Percentiles rank a stretch among this genome's conserved stretches.
Evolutionary conservation across 78 protist genomes (phyloP).

Genomic region (Polysphondylium violaceum): DNA sequence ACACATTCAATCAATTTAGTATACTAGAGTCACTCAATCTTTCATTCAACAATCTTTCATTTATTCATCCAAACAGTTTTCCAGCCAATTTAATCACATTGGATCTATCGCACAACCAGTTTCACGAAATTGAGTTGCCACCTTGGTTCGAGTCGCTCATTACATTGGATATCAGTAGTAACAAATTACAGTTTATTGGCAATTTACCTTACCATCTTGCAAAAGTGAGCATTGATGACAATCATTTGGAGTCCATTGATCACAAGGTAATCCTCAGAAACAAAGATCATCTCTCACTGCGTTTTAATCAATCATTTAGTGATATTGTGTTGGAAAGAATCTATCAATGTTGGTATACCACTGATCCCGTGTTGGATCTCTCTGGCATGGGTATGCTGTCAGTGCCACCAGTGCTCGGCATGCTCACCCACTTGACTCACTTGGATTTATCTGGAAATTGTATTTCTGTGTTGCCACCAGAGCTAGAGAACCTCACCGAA

Average conservation of each 20-base stretch:
- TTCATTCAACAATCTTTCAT: neutral
- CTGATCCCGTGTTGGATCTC: constrained; percentile 41
- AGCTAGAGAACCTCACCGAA: constrained; percentile 25
- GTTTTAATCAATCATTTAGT: constrained; percentile 39
- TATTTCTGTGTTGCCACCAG: constrained; percentile 39
- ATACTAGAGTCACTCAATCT: constrained; percentile 29
- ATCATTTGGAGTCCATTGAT: constrained; percentile 30
- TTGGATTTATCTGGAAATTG: constrained; percentile 72
- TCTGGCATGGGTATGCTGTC: constrained; percentile 47
- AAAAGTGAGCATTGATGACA: constrained; percentile 19
- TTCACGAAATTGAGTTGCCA: constrained; percentile 41
- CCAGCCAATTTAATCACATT: constrained; percentile 48
- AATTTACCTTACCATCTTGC: constrained; percentile 62
- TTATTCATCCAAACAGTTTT: constrained; percentile 12
- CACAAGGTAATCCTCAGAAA: constrained; percentile 24
- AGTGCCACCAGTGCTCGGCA: constrained; percentile 18
- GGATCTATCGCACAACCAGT: constrained; percentile 22
- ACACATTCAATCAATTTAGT: neutral
- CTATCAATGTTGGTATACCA: constrained; percentile 42
- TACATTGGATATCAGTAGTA: constrained; percentile 18
- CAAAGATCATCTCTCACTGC: constrained; percentile 20
- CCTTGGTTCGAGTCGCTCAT: constrained; percentile 29
- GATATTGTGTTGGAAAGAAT: constrained; percentile 51
- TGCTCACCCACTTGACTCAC: constrained; percentile 33
- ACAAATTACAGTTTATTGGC: constrained; percentile 19